Percentiles rank a stretch among this genome's conserved stretches.
Conservation (phyloP, 805 yeast species). For the Metschnikowia bowlesiae region DNA sequence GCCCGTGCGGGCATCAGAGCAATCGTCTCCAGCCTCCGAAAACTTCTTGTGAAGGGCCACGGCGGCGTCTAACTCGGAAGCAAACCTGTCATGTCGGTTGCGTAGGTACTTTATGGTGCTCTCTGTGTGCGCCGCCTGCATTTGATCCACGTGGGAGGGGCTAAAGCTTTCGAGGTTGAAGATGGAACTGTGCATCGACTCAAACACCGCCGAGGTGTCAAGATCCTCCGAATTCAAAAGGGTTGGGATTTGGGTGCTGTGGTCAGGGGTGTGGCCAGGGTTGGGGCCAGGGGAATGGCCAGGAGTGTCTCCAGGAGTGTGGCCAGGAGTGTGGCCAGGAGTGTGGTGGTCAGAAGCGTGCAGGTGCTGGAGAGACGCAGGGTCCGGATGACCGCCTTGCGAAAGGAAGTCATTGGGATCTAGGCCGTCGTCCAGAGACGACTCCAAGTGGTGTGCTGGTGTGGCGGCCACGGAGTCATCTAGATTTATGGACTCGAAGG, state of each 20-base stretch:
- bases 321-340: neutral
- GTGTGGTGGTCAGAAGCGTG: neutral
- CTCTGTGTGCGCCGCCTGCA: neutral
- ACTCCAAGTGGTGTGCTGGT: slow-evolving; percentile 2
- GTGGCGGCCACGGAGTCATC: slow-evolving; percentile 7
- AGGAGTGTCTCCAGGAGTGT: neutral
- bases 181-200: neutral
- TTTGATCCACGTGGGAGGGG: neutral
- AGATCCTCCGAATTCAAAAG: neutral
- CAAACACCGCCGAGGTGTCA: neutral
- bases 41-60: slow-evolving; percentile 6
- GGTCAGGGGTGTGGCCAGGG: neutral
- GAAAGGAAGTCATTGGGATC: slow-evolving; percentile 19
- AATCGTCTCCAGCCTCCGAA: slow-evolving; percentile 11
- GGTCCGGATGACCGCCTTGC: neutral
- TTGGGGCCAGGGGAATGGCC: no score
- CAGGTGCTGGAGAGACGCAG: neutral
- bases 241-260: neutral
- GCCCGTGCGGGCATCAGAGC: slow-evolving; percentile 3
- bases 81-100: slow-evolving; percentile 5
- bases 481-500: slow-evolving; percentile 18
- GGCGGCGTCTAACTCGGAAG: slow-evolving; percentile 2
- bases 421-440: slow-evolving; percentile 19
- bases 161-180: neutral
- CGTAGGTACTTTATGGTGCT: slow-evolving; percentile 3